Evolutionary conservation across 208 protist genomes (phyloP), one percentile per base, ranked within the genome.

Genomic region (Tetramitus jugosus): DNA sequence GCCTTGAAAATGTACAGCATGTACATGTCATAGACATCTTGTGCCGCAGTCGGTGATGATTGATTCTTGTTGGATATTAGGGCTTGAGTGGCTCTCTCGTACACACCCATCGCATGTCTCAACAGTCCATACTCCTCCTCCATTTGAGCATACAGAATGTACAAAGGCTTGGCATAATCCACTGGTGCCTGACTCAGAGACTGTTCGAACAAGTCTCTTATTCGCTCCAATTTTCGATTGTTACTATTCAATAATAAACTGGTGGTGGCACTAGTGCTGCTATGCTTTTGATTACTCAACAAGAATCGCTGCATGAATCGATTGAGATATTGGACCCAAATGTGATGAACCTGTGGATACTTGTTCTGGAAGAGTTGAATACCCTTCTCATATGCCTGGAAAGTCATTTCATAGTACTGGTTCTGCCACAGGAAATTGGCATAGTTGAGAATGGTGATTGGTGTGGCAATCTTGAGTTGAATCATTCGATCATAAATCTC

Each of bases 171-270:
- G 0, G 84, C 80, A 14, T 85, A 67, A 89, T 42, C 0, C 78
- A 84, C 75, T 14, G 82, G 86, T n/a, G 43, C 23, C 40, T 86
- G 52, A 10, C 31, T n/a, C 0, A 90, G 14, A 3, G 80, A 80
- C 46, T 96, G 90, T 78, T 96, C 92, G 69, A 96, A 96, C 8
- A 96, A 75, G n/a, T 96, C 93, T 76, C 93, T 84, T 0, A 87
- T 79, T 29, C 93, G 81, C 80, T 96, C 93, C 2, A 95, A 76
- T 77, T 96, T 94, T 10, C 23, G 69, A 13, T 90, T 89, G 37
- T 76, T 86, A n/a, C n/a, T n/a, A n/a, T n/a, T n/a, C n/a, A n/a
- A n/a, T n/a, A n/a, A n/a, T n/a, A n/a, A n/a, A n/a, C n/a, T n/a
- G n/a, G n/a, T n/a, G n/a, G n/a, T n/a, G n/a, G n/a, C n/a, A n/a